Base-by-base conservation (phyloP, 2,329 filamentous ascomycete species). In the Aspergillus amoenus region DNA sequence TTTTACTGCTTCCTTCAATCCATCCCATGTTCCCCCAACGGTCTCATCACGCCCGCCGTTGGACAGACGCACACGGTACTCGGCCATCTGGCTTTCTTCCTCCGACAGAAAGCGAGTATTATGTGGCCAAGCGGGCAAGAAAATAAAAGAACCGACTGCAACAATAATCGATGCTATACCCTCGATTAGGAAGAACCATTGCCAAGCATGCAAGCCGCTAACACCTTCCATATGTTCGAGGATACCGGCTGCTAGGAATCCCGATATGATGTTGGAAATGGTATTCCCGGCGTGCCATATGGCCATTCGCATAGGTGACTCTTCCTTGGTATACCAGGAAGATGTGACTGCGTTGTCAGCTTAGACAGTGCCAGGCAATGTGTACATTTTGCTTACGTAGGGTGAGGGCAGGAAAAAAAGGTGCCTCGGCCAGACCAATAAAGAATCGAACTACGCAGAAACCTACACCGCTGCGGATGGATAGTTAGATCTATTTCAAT, bases 281-380 rank as follows among this genome's bases (percentile, higher is more conserved):
- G 43, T 58, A 27, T 58, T 58, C 3, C 56, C 56, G 5, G 56
- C 56, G 30, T 58, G 56, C 56, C 51, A 58, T 13, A 58, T 58
- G 3, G 45, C 51, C 56, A 58, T 58, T 1, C 56, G 56, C 18
- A 58, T 40, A 5, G 56, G 56, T 2, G 51, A 55, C 22, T 58
- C 56, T 9, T 58, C 45, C 9, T 46, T 42, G 4, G 56, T 58
- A 18, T 58, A 58, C 56, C 56, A 58, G 21, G 56, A 58, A 13
- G 51, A 55, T 7, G 56, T 58, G 21, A 58, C 46, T 49, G 32
- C 27, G 18, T 13, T 18, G 18, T 43, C 12, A 43, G 41, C 41
- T 43, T 18, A 13, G 18, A 30, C 4, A 30, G 9, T 30, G 27
- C 27, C 9, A 11, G 27, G 9, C 9, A 30, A 30, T 11, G 27